These are phyloP conservation scores for Yamadazyma scolyti DNA, from an alignment of 805 yeast genomes.

Conservation along the genomic window DNA sequence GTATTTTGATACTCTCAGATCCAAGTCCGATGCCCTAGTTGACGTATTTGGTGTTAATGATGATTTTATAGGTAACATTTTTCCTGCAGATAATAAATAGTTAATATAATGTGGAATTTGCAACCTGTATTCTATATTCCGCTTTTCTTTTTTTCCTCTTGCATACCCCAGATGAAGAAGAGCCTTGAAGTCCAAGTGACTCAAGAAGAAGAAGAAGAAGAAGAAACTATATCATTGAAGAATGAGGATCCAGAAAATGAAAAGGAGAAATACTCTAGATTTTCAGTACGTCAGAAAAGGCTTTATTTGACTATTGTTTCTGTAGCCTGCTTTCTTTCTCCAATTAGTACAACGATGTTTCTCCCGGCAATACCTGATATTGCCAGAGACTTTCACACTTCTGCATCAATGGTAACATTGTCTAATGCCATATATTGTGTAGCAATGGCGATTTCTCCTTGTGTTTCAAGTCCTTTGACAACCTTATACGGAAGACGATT, in stretches of 20 bases:
- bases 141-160: no score
- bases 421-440: slow-evolving; percentile 47
- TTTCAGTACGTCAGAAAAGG: not conserved
- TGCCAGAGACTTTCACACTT: slow-evolving; percentile 43
- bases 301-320: slow-evolving; percentile 13
- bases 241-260: not conserved
- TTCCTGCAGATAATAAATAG: no score
- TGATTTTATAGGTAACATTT: no score
- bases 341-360: slow-evolving; percentile 40
- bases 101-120: no score
- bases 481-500: slow-evolving; percentile 47
- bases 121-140: no score
- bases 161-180: no score
- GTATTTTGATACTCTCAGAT: no score
- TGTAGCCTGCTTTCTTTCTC: slow-evolving; percentile 36
- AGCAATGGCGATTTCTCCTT: slow-evolving; percentile 50
- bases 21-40: no score
- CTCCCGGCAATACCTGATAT: slow-evolving; percentile 49
- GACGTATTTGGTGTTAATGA: no score
- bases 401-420: slow-evolving; percentile 41
- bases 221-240: not conserved
- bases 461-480: slow-evolving; percentile 43
- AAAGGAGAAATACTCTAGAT: not conserved
- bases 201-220: no score
- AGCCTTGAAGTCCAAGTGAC: no score